Conservation (phyloP, 305 asterid genomes). For the Rubia tinctorum region DNA sequence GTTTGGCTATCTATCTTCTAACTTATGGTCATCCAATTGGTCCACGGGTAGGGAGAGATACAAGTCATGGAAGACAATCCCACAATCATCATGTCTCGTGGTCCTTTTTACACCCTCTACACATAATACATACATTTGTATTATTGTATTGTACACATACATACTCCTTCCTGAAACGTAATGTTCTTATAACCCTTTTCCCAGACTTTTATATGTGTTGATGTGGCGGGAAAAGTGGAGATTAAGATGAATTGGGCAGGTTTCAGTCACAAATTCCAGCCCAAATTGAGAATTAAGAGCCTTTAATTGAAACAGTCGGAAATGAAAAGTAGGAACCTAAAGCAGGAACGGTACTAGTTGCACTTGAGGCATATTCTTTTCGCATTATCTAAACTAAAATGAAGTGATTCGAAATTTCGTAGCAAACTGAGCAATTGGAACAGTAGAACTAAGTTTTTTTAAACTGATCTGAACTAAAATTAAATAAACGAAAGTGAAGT, state of each 20-base stretch:
- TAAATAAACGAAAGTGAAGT: neutral
- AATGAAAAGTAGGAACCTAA: conserved; percentile 14
- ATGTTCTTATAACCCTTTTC: no score
- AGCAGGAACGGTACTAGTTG: neutral
- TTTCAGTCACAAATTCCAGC: no score
- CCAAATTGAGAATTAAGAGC: no score
- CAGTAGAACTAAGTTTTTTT: no score
- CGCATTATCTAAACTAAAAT: neutral
- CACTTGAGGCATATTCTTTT: no score
- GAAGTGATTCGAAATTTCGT: no score
- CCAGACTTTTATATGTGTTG: neutral
- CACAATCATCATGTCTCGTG: conserved; percentile 66
- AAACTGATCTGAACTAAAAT: neutral
- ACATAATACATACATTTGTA: neutral
- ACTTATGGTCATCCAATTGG: conserved; percentile 31
- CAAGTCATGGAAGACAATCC: conserved; percentile 56
- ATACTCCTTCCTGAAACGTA: no score
- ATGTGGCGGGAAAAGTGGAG: no score
- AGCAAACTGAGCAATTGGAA: no score
- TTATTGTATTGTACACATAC: no score
- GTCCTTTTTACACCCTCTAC: conserved; percentile 30
- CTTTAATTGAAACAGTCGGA: no score
- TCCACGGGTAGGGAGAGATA: conserved; percentile 47
- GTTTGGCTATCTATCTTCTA: conserved; percentile 34
- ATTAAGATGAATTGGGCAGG: no score